Percentiles rank a stretch among this genome's conserved stretches.
Evolutionary conservation across 345 rosid species (phyloP).

Genomic region (Physaria fendleri): DNA sequence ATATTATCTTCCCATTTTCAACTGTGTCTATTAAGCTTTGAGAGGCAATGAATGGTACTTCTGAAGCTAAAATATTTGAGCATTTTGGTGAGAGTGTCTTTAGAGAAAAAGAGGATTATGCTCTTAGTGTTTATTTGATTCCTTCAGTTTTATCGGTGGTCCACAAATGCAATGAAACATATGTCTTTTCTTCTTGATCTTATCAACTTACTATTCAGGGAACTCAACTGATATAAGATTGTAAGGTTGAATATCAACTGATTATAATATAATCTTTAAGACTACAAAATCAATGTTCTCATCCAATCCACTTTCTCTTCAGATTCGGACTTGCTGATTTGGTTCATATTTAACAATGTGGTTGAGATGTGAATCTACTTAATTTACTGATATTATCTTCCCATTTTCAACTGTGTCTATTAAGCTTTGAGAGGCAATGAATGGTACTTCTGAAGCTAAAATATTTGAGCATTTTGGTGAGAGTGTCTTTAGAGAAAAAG

Average conservation of each 20-base stretch:
- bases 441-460: conserved; percentile 73
- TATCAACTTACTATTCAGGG: no score
- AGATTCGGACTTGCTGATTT: no score
- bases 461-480: conserved; percentile 81
- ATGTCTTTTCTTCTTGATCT: no score
- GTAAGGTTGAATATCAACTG: no score
- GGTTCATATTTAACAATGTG: no score
- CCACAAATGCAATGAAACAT: no score
- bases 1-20: conserved; percentile 5
- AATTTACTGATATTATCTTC: conserved; percentile 14
- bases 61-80: conserved; percentile 82
- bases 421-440: conserved; percentile 40
- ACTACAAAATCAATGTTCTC: no score
- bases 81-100: conserved; percentile 75
- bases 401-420: not conserved
- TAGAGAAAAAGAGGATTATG: conserved; percentile 62
- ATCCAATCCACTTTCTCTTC: no score
- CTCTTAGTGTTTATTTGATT: no score
- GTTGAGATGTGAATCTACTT: no score
- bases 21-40: conserved; percentile 15
- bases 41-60: conserved; percentile 52
- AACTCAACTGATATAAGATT: no score
- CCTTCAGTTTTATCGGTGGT: not conserved
- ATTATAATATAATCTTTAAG: no score
- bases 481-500: conserved; percentile 71